Evolutionary conservation across 192 early-diverging fungal genomes (phyloP), one percentile per base, ranked within the genome.

Genomic region (Podila horticola): DNA sequence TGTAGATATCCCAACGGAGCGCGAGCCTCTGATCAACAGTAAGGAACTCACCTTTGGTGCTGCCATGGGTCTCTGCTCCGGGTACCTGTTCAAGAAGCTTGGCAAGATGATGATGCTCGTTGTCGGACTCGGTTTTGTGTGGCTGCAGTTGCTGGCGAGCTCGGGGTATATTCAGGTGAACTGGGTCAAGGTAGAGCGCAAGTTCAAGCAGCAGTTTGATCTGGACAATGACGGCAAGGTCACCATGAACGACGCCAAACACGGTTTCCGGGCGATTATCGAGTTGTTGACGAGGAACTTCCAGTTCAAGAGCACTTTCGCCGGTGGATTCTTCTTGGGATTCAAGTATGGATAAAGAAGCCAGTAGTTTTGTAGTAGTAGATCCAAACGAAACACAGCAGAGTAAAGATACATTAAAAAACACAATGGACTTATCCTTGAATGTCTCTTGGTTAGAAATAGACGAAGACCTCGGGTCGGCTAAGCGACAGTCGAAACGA

Each of bases 241-340:
- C 2, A 87, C 84, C 0, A 33, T 31, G 34, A 67, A 64, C 4
- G 83, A 87, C 62, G 58, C 75, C 10, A 70, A 69, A 38, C 71
- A 73, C 36, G 83, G 69, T 15, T 83, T 83, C 71, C 36, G 76
- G 17, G 65, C 61, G 26, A 55, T 87, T 26, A 67, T 84, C 17
- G 68, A 62, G 11, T 30, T 89, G 11, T 70, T 89, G 69, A 89
- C 88, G 20, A 58, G 51, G 3, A 85, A 87, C 41, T 71, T 89
- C 22, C 88, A 87, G 63, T 89, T 89, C 77, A 89, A 89, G 64
- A 82, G 84, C 4, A 82, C 84, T 5, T 89, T 87, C 65, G 51
- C 82, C 6, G 83, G 49, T 28, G 88, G 88, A 5, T 86, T 85
- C n/a, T 70, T 82, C 26, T 36, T 71, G 30, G 88, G 88, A 38